Conservation (phyloP, 768 basidiomycete species). For the Panaeolus cyanescens region DNA sequence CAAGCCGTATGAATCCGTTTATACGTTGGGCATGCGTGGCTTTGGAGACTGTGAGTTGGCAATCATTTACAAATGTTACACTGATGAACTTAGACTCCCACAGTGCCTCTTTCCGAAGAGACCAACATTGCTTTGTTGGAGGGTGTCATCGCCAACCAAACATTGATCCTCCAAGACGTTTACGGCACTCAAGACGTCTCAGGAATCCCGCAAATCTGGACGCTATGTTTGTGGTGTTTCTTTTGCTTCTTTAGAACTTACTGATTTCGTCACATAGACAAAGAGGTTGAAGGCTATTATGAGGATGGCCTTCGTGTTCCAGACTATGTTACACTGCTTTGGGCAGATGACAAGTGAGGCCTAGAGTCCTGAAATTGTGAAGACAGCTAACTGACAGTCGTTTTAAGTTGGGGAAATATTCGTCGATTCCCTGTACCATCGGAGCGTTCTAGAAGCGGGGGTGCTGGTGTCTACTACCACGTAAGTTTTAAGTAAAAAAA, state of each 20-base stretch:
- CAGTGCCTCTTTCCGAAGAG: constrained; percentile 54
- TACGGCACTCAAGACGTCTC: constrained; percentile 48
- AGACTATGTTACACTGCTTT: constrained; percentile 66
- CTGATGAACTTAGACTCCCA: not conserved
- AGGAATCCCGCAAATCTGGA: constrained; percentile 67
- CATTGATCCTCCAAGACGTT: constrained; percentile 54
- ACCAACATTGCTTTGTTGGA: constrained; percentile 54
- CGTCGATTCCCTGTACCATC: constrained; percentile 55
- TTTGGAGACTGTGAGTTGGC: constrained; percentile 46
- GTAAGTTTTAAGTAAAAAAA: constrained; percentile 28
- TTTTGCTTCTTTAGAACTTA: not conserved
- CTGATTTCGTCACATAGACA: constrained; percentile 28
- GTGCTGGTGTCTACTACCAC: constrained; percentile 74
- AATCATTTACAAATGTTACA: not conserved
- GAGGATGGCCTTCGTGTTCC: constrained; percentile 62
- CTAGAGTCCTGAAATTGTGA: not conserved
- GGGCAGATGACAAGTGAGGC: constrained; percentile 72
- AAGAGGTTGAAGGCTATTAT: constrained; percentile 70
- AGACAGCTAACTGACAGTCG: not conserved
- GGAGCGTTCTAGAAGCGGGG: constrained; percentile 63
- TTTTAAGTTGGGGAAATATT: constrained; percentile 66
- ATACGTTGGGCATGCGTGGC: constrained; percentile 73
- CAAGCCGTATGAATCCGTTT: constrained; percentile 60
- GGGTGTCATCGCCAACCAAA: constrained; percentile 61
- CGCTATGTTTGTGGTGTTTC: constrained; percentile 43